Percentiles rank a stretch among this genome's conserved stretches.
phyloP scores from a whole-genome alignment of 2,329 filamentous ascomycete genomes.

The Alternaria sp. region DNA sequence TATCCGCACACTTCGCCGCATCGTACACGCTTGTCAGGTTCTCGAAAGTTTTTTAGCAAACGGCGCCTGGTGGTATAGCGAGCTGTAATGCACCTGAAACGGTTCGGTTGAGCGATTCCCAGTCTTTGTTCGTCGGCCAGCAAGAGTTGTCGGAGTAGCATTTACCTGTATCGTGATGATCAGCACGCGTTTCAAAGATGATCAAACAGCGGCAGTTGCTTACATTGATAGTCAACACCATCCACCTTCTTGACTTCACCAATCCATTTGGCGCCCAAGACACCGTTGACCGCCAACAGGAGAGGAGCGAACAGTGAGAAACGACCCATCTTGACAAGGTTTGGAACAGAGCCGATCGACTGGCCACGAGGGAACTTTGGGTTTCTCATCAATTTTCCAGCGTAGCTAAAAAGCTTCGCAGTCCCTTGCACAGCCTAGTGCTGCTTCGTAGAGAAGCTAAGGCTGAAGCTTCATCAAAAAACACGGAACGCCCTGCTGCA shows the following conservation, averaged over 20 bases:
- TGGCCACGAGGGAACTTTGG: slow-evolving; percentile 1
- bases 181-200: not conserved
- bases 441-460: not conserved
- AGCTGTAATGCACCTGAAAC: slow-evolving; percentile 39
- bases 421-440: slow-evolving; percentile 7
- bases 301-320: slow-evolving; percentile 31
- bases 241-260: slow-evolving; percentile 42
- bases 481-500: slow-evolving; percentile 15
- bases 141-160: slow-evolving; percentile 49
- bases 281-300: slow-evolving; percentile 30
- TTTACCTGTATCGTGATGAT: slow-evolving; percentile 25
- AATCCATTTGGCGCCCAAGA: slow-evolving; percentile 35
- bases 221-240: slow-evolving; percentile 40
- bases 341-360: slow-evolving; percentile 2
- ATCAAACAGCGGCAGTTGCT: not conserved
- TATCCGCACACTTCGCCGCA: slow-evolving; percentile 38
- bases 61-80: slow-evolving; percentile 43
- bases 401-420: not conserved
- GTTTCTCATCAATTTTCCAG: slow-evolving; percentile 9
- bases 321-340: slow-evolving; percentile 36
- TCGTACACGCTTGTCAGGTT: slow-evolving; percentile 38
- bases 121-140: slow-evolving; percentile 43
- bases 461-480: slow-evolving; percentile 8
- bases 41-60: slow-evolving; percentile 39
- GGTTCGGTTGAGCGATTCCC: slow-evolving; percentile 42